A percentile compares a stretch with the other conserved stretches of the same genome.
These are phyloP conservation scores for Arbutus unedo DNA, from an alignment of 148 eudicot species.

Conservation along the genomic window DNA sequence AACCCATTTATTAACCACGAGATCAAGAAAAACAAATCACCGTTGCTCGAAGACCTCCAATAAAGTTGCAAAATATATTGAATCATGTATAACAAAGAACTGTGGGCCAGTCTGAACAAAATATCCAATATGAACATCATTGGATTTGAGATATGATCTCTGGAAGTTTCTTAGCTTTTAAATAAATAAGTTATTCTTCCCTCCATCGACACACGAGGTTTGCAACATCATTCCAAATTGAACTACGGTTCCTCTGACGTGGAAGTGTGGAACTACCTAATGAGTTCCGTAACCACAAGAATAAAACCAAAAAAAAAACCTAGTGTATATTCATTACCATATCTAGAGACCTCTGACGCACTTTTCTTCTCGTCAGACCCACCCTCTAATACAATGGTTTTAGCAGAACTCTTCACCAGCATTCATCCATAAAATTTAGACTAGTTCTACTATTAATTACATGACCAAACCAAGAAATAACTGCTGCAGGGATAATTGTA, in stretches of 20 bases:
- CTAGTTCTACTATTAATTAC: background rate
- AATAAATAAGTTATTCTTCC: background rate
- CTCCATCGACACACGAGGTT: background rate
- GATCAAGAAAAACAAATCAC: background rate
- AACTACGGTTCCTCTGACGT: background rate
- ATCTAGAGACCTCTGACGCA: slow-evolving; percentile 43
- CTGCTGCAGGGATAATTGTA: background rate
- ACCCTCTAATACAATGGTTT: slow-evolving; percentile 39
- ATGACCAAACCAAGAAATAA: background rate
- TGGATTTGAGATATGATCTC: background rate
- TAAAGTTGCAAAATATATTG: background rate
- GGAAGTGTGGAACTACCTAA: background rate
- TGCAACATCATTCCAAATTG: background rate
- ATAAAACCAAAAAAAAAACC: background rate
- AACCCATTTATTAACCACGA: background rate
- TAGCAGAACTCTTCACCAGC: background rate
- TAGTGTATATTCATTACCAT: slow-evolving; percentile 44
- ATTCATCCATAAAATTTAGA: background rate
- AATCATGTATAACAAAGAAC: background rate
- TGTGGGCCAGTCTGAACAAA: background rate
- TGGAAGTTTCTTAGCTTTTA: background rate
- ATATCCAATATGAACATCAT: background rate
- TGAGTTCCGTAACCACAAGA: background rate
- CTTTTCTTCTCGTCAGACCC: slow-evolving; percentile 43
- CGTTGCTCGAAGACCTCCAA: background rate